Percentiles rank a stretch among this genome's conserved stretches.
phyloP scores from a whole-genome alignment of 2,329 filamentous ascomycete genomes.

The Colletotrichum sp. region DNA sequence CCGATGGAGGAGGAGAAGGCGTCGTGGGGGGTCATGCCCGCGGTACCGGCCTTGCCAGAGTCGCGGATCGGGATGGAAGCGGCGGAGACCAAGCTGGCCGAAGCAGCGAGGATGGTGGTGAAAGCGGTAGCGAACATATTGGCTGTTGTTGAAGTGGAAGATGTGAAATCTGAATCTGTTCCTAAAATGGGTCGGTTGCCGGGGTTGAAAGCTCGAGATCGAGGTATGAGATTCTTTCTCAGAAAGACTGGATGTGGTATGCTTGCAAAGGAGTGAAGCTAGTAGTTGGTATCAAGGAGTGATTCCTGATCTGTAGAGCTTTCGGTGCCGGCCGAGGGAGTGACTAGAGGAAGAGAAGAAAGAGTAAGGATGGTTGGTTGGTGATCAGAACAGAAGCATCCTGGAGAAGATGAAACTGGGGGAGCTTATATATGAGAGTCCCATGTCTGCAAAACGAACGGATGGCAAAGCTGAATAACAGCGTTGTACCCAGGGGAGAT shows the following conservation, averaged over 20 bases:
- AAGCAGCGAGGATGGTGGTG: conserved; percentile 33
- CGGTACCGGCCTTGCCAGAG: conserved; percentile 28
- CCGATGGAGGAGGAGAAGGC: conserved; percentile 62
- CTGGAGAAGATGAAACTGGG: background rate
- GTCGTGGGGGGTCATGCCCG: conserved; percentile 58
- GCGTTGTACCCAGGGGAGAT: background rate
- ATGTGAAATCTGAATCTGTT: background rate
- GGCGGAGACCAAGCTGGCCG: conserved; percentile 28
- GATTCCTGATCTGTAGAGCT: conserved; percentile 17
- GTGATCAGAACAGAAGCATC: background rate
- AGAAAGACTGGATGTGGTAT: background rate
- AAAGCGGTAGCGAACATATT: conserved; percentile 30
- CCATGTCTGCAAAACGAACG: background rate
- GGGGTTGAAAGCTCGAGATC: background rate
- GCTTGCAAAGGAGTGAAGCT: conserved; percentile 21
- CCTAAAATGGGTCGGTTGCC: background rate
- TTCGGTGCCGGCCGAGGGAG: conserved; percentile 19
- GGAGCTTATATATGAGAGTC: conserved; percentile 14
- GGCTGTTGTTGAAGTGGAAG: conserved; percentile 1
- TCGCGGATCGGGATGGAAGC: conserved; percentile 25
- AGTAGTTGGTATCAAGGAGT: conserved; percentile 2
- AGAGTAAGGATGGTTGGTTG: conserved; percentile 16
- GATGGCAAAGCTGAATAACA: conserved; percentile 1
- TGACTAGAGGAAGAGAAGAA: background rate
- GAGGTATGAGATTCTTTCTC: background rate